phyloP scores from a whole-genome alignment of 495 filamentous ascomycete genomes.

The Parathielavia hyrcaniae region DNA sequence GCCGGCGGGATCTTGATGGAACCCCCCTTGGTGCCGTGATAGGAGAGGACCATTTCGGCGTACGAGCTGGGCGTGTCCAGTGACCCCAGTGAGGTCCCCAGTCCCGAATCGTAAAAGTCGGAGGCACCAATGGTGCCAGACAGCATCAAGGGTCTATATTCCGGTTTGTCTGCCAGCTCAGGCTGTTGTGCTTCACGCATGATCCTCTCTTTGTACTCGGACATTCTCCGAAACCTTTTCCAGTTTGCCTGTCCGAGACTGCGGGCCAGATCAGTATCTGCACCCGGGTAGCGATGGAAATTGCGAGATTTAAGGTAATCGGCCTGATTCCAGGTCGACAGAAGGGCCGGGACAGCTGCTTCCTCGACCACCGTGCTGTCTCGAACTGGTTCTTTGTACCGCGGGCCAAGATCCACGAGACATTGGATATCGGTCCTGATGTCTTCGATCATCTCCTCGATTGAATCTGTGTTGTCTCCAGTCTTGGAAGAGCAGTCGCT shows the following conservation, averaged over 20 bases:
- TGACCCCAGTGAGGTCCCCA: not conserved
- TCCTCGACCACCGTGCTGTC: not conserved
- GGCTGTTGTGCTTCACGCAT: not conserved
- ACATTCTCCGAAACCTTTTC: not conserved
- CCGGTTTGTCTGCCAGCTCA: not conserved
- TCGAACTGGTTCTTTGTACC: conserved; percentile 2
- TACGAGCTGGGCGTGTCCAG: not conserved
- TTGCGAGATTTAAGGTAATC: not conserved
- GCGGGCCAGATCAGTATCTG: not conserved
- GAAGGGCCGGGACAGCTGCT: not conserved
- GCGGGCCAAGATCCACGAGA: not conserved
- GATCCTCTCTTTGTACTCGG: not conserved
- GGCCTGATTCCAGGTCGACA: not conserved
- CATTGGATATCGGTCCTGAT: conserved; percentile 1
- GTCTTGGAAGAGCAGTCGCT: not conserved
- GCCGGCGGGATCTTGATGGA: conserved; percentile 1
- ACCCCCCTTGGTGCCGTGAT: not conserved
- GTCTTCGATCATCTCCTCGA: not conserved
- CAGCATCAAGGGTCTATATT: too few relatives aligned
- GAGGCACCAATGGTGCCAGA: not conserved
- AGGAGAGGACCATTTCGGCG: not conserved
- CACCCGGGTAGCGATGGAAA: not conserved
- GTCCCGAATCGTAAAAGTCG: not conserved
- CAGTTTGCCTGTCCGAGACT: not conserved
- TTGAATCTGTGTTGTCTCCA: too few relatives aligned